These are phyloP conservation scores for Cryphonectria radicalis DNA, from an alignment of 2,329 filamentous ascomycete species.

Conservation along the genomic window DNA sequence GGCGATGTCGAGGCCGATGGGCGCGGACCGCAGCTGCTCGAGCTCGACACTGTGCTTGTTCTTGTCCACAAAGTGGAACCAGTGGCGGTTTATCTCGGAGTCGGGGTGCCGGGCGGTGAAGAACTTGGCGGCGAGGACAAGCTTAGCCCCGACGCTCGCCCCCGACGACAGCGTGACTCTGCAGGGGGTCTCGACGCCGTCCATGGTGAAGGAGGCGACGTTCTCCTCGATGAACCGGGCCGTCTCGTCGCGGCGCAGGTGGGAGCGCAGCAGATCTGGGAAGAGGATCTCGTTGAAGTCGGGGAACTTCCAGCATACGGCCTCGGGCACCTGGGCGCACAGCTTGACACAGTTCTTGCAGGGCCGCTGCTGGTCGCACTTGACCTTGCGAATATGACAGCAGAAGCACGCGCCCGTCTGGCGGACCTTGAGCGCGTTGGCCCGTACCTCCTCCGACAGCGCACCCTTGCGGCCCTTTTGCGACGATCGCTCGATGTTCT, in stretches of 20 bases:
- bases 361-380: slow-evolving; percentile 59
- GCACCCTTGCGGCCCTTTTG: slow-evolving; percentile 62
- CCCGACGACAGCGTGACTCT: slow-evolving; percentile 56
- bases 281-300: slow-evolving; percentile 59
- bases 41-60: slow-evolving; percentile 45
- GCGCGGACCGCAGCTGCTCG: slow-evolving; percentile 48
- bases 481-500: slow-evolving; percentile 52
- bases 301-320: slow-evolving; percentile 63
- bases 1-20: slow-evolving; percentile 53
- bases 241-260: slow-evolving; percentile 57
- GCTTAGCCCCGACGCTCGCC: slow-evolving; percentile 45
- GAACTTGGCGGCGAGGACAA: slow-evolving; percentile 56
- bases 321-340: slow-evolving; percentile 53
- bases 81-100: slow-evolving; percentile 54
- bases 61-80: slow-evolving; percentile 47
- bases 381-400: slow-evolving; percentile 63
- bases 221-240: slow-evolving; percentile 53
- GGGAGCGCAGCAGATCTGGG: slow-evolving; percentile 54
- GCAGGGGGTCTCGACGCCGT: slow-evolving; percentile 47
- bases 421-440: slow-evolving; percentile 58
- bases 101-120: slow-evolving; percentile 52
- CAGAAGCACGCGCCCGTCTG: slow-evolving; percentile 62
- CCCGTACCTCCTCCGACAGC: slow-evolving; percentile 57
- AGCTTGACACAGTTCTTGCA: slow-evolving; percentile 62
- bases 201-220: slow-evolving; percentile 48